Evolutionary conservation across 1,284 basidiomycete genomes (phyloP), one percentile per base, ranked within the genome.

Genomic region (Sphaerobolus stellatus): DNA sequence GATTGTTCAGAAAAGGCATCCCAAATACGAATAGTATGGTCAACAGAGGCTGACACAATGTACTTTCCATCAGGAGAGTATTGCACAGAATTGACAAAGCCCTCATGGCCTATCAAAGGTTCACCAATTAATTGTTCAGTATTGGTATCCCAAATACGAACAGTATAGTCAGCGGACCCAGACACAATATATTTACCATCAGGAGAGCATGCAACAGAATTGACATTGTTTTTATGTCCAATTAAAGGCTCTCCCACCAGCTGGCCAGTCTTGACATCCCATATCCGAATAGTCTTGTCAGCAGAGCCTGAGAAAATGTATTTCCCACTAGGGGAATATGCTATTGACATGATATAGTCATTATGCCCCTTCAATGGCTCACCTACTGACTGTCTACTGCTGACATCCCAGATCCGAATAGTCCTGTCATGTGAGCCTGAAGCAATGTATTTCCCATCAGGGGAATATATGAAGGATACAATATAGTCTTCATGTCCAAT

Each of bases 391-490:
- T 27, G 25, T 16, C 47, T 52, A 24, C 18, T 54, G n/a, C 27
- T 20, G 34, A 51, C 49, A 29, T 56, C 49, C 57, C 57, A 58
- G 16, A 52, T 6, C 22, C 57, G 54, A 13, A 58, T 40, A 16
- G 54, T 47, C 13, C 29, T 14, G 25, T 53, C 57, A 20, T 4
- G 13, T 5, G 56, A 57, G 8, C 59, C 54, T 5, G 59, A 60
- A 9, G 52, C 47, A 27, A 62, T 27, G 16, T 33, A 24, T 24
- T 27, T 48, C 11, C 54, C 59, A 57, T 76, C 71, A n/a, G 70
- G 68, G 14, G 70, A 71, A 59, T 71, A 76, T 25, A 71, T 70
- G 33, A 75, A 64, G 24, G 72, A 72, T 61, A 71, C 72, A 54
- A 77, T 75, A 57, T 71, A 67, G 46, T 36, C 51, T 24, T 52